phyloP scores from a whole-genome alignment of 768 basidiomycete species.

The Termitomyces sp. region DNA sequence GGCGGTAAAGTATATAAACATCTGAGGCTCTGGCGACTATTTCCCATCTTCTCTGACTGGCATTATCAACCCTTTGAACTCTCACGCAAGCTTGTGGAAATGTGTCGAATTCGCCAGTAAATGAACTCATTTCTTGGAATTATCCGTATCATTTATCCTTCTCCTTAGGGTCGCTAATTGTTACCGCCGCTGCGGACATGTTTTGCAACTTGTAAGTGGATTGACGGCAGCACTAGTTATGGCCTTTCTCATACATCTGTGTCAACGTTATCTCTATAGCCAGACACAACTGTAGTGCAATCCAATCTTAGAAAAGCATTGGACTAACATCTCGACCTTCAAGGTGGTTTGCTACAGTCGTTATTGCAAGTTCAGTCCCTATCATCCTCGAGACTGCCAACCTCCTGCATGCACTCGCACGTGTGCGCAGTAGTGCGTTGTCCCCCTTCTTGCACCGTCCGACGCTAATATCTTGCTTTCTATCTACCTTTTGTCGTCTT shows the following conservation, averaged over 20 bases:
- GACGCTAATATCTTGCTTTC: not conserved
- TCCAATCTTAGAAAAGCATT: not conserved
- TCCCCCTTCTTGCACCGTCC: too few relatives aligned
- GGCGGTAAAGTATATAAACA: not conserved
- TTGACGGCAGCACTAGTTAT: not conserved
- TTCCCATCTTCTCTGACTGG: not conserved
- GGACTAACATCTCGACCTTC: not conserved
- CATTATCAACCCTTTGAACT: not conserved
- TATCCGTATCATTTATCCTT: not conserved
- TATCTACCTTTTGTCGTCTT: not conserved
- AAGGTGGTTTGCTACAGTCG: conserved; percentile 17
- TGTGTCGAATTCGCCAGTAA: conserved; percentile 16
- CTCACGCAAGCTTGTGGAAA: not conserved
- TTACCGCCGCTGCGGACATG: conserved; percentile 13
- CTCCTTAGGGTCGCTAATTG: conserved; percentile 11
- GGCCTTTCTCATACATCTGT: not conserved
- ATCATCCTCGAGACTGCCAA: conserved; percentile 42
- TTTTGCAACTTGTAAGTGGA: conserved; percentile 9
- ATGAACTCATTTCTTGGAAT: not conserved
- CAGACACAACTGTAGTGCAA: not conserved
- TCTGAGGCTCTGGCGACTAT: not conserved
- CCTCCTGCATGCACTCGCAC: conserved; percentile 40
- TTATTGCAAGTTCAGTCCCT: conserved; percentile 51
- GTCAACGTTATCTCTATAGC: not conserved
- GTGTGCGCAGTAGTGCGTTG: conserved; percentile 43